A percentile compares a stretch with the other conserved stretches of the same genome.
phyloP scores from a whole-genome alignment of 163 green algal genomes.

The Chloroidium sp. region DNA sequence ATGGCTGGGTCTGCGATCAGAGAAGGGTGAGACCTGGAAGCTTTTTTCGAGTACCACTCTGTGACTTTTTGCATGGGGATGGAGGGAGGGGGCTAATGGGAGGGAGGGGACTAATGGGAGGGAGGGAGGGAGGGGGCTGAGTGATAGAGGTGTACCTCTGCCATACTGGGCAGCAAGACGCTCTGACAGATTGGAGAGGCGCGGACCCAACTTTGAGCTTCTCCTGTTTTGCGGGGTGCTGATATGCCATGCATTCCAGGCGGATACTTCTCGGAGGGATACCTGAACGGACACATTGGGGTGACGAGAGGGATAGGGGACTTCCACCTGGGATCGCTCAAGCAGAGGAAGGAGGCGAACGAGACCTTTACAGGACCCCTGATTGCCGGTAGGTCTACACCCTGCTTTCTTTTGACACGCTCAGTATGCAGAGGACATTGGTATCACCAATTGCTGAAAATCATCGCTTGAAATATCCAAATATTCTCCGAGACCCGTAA shows the following conservation, averaged over 20 bases:
- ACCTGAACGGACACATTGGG: constrained; percentile 50
- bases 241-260: constrained; percentile 3
- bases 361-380: no score
- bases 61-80: background rate
- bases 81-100: no score
- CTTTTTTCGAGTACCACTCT: background rate
- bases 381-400: no score
- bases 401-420: no score
- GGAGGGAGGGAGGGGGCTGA: background rate
- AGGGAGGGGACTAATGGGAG: no score
- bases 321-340: constrained; percentile 14
- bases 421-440: no score
- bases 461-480: no score
- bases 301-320: constrained; percentile 49
- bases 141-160: background rate
- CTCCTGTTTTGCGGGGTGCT: background rate
- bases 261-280: constrained; percentile 40
- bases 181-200: no score
- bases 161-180: no score
- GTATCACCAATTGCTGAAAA: no score
- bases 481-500: no score
- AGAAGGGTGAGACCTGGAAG: background rate
- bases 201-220: background rate
- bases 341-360: background rate
- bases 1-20: background rate